Base-by-base conservation (phyloP, 352 stramenopile species). In the Blastocystis sp. region DNA sequence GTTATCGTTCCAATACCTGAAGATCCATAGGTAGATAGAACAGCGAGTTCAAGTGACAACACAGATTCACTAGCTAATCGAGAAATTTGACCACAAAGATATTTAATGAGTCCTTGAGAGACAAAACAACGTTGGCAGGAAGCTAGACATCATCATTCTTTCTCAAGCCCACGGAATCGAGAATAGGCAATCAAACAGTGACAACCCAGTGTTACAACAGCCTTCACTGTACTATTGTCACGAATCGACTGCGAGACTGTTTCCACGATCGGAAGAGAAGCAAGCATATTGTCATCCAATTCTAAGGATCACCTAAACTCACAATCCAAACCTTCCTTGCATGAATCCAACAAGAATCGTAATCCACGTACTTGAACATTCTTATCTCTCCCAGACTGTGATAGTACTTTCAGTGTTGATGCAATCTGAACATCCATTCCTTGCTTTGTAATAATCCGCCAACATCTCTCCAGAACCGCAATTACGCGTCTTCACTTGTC, bases 41-140 rank as follows among this genome's bases (percentile, higher is more conserved):
- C 71, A 12, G 71, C 71, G 19, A 83, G 52, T 27, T 83, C 71
- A 21, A 83, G 21, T 3, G 71, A 37, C 14, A 83, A 37, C 71
- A 83, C 71, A 16, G 71, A 83, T 21, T 83, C 71, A 39, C 71
- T 83, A 21, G 71, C 71, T 27, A 83, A 42, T 14, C 71, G 71
- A 19, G 71, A 52, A 32, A 83, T 83, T n/a, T 83, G 71, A 35
- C 42, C 52, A 32, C 71, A 83, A 9, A 83, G 35, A 66, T 83
- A 83, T 19, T 39, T 11, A 16, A 65, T 14, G 14, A 83, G 46
- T 12, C 51, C 29, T 14, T n/a, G 12, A 21, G 21, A 12, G 11
- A 66, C 29, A 0, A 42, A 27, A 32, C 27, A 32, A 24, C 51
- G 9, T 42, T 39, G 43, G n/a, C 71, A 83, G 16, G 43, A 83